A percentile compares a stretch with the other conserved stretches of the same genome.
phyloP scores from a whole-genome alignment of 768 basidiomycete species.

The Termitomyces sp. region DNA sequence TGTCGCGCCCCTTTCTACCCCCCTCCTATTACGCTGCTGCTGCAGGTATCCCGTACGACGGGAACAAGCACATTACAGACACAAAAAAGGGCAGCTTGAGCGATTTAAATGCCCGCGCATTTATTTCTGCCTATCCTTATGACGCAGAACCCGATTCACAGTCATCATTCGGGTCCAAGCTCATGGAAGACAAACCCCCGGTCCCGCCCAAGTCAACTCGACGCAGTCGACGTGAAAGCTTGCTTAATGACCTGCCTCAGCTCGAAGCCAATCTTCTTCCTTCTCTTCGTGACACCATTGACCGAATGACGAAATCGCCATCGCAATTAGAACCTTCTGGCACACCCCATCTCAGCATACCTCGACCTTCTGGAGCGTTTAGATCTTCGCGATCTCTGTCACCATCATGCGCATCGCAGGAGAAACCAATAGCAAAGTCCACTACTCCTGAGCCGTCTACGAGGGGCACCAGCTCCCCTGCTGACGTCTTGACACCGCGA shows the following conservation, averaged over 20 bases:
- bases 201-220: constrained; percentile 10
- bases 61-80: neutral
- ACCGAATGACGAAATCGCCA: constrained; percentile 63
- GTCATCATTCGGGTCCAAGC: constrained; percentile 26
- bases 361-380: neutral
- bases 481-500: constrained; percentile 20
- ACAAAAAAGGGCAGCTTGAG: neutral
- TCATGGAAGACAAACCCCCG: constrained; percentile 9
- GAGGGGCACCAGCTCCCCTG: neutral
- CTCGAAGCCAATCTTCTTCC: constrained; percentile 64
- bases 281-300: constrained; percentile 65
- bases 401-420: constrained; percentile 8
- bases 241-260: constrained; percentile 48
- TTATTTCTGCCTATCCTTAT: constrained; percentile 19
- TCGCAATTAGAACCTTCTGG: constrained; percentile 19
- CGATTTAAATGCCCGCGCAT: constrained; percentile 9
- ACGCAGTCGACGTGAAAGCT: constrained; percentile 29
- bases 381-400: constrained; percentile 12
- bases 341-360: constrained; percentile 7
- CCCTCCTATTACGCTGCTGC: constrained; percentile 54
- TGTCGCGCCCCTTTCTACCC: constrained; percentile 41
- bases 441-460: constrained; percentile 1
- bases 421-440: neutral
- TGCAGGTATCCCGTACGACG: constrained; percentile 26
- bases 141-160: constrained; percentile 17